phyloP scores from a whole-genome alignment of 2,329 filamentous ascomycete genomes.

The Xylariaceae sp. region DNA sequence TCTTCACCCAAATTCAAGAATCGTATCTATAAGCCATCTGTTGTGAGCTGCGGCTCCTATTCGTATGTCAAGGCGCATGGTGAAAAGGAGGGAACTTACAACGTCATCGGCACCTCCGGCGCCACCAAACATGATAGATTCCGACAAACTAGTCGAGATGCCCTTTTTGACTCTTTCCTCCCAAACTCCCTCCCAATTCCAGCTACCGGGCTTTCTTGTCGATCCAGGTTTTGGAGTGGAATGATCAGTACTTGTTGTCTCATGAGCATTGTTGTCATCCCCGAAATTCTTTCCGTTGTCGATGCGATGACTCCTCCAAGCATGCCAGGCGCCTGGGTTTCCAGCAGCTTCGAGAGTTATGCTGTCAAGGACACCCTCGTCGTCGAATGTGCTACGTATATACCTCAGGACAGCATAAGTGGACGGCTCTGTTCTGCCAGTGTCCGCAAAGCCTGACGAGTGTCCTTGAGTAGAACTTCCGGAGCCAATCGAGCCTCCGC shows the following conservation, averaged over 20 bases:
- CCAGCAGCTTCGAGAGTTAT: conserved; percentile 78
- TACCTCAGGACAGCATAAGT: conserved; percentile 73
- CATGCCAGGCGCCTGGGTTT: conserved; percentile 90
- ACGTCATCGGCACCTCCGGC: conserved; percentile 63
- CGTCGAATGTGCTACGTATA: conserved; percentile 76
- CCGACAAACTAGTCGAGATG: conserved; percentile 71
- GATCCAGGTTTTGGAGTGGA: conserved; percentile 12
- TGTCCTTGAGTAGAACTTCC: conserved; percentile 26
- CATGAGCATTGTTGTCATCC: conserved; percentile 3
- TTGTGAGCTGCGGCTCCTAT: conserved; percentile 5
- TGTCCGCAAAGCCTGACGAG: conserved; percentile 39
- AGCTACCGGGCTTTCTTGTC: conserved; percentile 67
- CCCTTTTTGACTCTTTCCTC: conserved; percentile 80
- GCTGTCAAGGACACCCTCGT: conserved; percentile 70
- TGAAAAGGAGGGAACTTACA: conserved; percentile 46
- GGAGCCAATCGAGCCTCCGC: conserved; percentile 23
- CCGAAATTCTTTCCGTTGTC: conserved; percentile 41
- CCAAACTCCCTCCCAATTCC: conserved; percentile 99
- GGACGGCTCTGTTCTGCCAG: conserved; percentile 43
- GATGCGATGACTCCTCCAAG: conserved; percentile 72
- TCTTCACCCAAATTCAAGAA: conserved; percentile 61
- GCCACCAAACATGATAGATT: conserved; percentile 72
- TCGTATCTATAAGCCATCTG: conserved; percentile 47
- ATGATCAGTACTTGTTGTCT: conserved; percentile 20
- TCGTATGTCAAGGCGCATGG: conserved; percentile 3